A percentile compares a stretch with the other conserved stretches of the same genome.
Evolutionary conservation across 106 monocot genomes (phyloP).

Genomic region (Vanilla planifolia): DNA sequence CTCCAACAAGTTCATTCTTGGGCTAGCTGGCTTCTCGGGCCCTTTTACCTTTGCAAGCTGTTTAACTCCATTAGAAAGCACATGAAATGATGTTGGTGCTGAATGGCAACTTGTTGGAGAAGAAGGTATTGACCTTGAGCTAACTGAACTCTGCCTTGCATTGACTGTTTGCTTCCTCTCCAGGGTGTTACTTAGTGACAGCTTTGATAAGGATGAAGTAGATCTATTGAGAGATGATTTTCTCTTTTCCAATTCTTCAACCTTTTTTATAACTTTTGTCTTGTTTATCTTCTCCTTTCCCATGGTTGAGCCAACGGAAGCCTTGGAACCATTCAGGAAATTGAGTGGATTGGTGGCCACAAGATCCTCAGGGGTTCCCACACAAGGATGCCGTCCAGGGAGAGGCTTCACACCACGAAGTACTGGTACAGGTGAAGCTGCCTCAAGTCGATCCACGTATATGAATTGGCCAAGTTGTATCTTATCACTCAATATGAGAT

Average conservation of each 20-base stretch:
- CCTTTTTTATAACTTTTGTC: slow-evolving; percentile 30
- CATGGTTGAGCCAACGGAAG: not conserved
- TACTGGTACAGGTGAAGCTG: slow-evolving; percentile 73
- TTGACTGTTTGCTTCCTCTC: slow-evolving; percentile 24
- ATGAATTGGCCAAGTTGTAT: slow-evolving; percentile 83
- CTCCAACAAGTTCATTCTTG: slow-evolving; percentile 47
- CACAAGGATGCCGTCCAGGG: slow-evolving; percentile 75
- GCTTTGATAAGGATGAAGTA: slow-evolving; percentile 45
- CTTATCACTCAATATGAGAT: slow-evolving; percentile 81
- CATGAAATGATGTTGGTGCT: slow-evolving; percentile 57
- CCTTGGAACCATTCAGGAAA: slow-evolving; percentile 34
- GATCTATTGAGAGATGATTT: slow-evolving; percentile 35
- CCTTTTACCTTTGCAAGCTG: slow-evolving; percentile 39
- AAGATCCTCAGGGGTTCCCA: slow-evolving; percentile 75
- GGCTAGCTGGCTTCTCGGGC: slow-evolving; percentile 20
- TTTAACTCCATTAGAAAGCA: slow-evolving; percentile 40
- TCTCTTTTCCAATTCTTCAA: slow-evolving; percentile 31
- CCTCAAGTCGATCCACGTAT: slow-evolving; percentile 62
- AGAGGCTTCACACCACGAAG: slow-evolving; percentile 56
- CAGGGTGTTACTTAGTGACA: slow-evolving; percentile 11
- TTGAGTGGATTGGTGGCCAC: slow-evolving; percentile 33
- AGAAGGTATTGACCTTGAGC: slow-evolving; percentile 48
- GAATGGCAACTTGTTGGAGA: slow-evolving; percentile 69
- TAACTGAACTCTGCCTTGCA: slow-evolving; percentile 31
- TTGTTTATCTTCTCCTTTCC: slow-evolving; percentile 32